Evolutionary conservation across 352 stramenopile genomes (phyloP).

Genomic region (Albugo laibachii): DNA sequence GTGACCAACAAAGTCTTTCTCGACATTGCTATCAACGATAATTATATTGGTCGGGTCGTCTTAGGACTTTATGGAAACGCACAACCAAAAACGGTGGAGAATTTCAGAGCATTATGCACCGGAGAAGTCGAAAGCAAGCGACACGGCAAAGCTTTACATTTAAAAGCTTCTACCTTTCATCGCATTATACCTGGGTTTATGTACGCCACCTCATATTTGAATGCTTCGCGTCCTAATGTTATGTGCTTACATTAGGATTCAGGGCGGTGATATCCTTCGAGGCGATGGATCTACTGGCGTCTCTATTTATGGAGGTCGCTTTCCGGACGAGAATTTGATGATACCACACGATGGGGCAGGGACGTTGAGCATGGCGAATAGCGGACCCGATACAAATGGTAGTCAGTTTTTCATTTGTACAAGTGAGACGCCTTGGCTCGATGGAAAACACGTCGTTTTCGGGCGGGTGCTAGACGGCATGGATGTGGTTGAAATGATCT

Average conservation of each 20-base stretch:
- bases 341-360: constrained; percentile 47
- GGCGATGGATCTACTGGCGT: constrained; percentile 87
- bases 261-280: constrained; percentile 90
- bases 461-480: constrained; percentile 78
- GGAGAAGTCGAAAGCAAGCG: constrained; percentile 49
- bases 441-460: constrained; percentile 95
- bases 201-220: constrained; percentile 18
- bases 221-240: not conserved
- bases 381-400: constrained; percentile 80
- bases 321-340: constrained; percentile 80
- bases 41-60: constrained; percentile 70
- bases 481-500: constrained; percentile 84
- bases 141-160: constrained; percentile 89
- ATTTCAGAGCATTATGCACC: constrained; percentile 63
- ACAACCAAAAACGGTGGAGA: constrained; percentile 59
- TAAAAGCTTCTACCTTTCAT: constrained; percentile 89
- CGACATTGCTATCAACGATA: constrained; percentile 90
- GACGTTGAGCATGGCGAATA: constrained; percentile 80
- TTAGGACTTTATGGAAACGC: constrained; percentile 58
- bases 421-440: constrained; percentile 87
- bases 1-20: constrained; percentile 88
- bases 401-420: constrained; percentile 95
- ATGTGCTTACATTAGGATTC: constrained; percentile 23
- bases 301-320: constrained; percentile 89
- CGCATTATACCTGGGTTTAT: constrained; percentile 92